These are phyloP conservation scores for Parachaetomium inaequale DNA, from an alignment of 495 filamentous ascomycete species.

Conservation along the genomic window DNA sequence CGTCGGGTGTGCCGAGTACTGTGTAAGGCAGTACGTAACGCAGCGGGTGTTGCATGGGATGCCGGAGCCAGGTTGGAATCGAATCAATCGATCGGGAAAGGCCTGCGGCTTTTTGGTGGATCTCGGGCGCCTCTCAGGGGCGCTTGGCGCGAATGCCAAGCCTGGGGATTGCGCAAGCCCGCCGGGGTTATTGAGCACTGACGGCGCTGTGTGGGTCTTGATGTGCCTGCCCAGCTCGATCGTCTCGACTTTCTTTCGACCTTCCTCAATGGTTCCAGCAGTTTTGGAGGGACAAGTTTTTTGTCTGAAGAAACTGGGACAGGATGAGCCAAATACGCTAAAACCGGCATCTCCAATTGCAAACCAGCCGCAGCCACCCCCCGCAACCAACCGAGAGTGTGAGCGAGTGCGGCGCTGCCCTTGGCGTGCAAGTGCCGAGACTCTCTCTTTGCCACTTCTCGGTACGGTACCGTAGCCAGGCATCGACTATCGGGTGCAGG, in stretches of 20 bases:
- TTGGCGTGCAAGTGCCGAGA: background rate
- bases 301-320: background rate
- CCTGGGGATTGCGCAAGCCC: conserved; percentile 7
- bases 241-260: background rate
- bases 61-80: too few species aligned
- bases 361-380: background rate
- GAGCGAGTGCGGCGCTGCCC: background rate
- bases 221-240: too few species aligned
- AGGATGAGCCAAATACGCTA: background rate
- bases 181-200: background rate
- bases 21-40: too few species aligned
- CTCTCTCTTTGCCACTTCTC: background rate
- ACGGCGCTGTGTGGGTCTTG: too few species aligned
- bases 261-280: background rate
- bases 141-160: conserved; percentile 1
- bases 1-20: too few species aligned
- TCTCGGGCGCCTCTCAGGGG: background rate
- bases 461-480: background rate
- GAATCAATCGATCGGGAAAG: too few species aligned
- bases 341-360: background rate
- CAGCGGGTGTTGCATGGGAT: too few species aligned
- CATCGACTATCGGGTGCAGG: background rate
- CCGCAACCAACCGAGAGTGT: background rate
- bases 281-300: background rate
- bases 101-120: background rate